Base-by-base conservation (phyloP, 176 grass and related monocot species). In the Carex parvula region DNA sequence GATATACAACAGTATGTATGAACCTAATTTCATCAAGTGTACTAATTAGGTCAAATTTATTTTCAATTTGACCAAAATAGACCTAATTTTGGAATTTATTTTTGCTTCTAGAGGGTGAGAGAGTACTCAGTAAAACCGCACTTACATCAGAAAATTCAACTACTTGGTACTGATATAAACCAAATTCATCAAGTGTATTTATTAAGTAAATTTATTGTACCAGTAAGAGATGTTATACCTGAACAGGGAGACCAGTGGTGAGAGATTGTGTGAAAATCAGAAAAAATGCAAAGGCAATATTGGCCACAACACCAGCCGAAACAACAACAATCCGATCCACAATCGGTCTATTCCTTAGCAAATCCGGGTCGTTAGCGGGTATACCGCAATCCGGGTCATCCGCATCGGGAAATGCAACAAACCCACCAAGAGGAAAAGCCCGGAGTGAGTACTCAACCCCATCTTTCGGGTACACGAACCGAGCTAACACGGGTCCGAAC, bases 371-470 rank as follows among this genome's bases (percentile, higher is more conserved):
- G 64, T 99, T 91, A 18, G 96, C 37, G 12, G 89, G 80, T 57
- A 95, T 89, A 44, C 86, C 88, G 8, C 86, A 90, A 2, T 95
- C 93, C 15, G 96, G 93, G 85, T 99, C 93, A 82, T 99, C 96
- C 17, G 70, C 52, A 70, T 99, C 96, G n/a, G 96, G 96, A 84
- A 99, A 99, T 55, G 90, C 96, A 15, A 99, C 96, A 88, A 88
- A 99, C 2, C 96, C 96, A 35, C 96, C 96, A 35, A 98, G 95
- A 26, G 95, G 95, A 80, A 98, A 88, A 48, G 95, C 95, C 42
- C 95, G 93, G 60, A 99, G 68, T 8, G 96, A 90, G 89, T 93
- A 99, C 93, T 99, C 96, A 42, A 99, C 93, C 46, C 89, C 86
- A 33, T 87, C 89, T 88, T 85, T 84, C 3, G 74, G 76, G 26